Conservation (phyloP, 371 early-diverging fungal genomes). For the Actinomortierella wolfii region DNA sequence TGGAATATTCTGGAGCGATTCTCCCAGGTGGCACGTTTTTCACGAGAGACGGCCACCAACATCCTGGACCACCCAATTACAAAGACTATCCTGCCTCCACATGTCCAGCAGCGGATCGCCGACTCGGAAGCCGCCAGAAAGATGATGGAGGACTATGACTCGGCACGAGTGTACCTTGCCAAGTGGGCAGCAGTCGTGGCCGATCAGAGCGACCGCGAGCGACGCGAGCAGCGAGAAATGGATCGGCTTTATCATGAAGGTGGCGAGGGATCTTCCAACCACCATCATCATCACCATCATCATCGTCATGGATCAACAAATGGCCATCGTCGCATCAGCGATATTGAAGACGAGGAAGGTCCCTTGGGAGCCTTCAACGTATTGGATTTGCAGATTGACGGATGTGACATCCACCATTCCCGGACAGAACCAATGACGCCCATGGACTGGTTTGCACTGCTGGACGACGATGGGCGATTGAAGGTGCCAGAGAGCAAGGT, state of each 20-base stretch:
- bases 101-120: constrained; percentile 62
- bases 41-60: constrained; percentile 73
- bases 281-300: constrained; percentile 25
- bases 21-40: constrained; percentile 80
- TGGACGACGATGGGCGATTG: constrained; percentile 69
- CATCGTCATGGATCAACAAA: too few species aligned
- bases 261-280: not conserved
- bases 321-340: constrained; percentile 23
- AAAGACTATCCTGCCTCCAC: constrained; percentile 74
- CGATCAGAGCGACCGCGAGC: constrained; percentile 44
- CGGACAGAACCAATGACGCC: constrained; percentile 67
- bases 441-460: constrained; percentile 78
- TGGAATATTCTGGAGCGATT: constrained; percentile 88
- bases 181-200: constrained; percentile 76
- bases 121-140: constrained; percentile 56
- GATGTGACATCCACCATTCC: constrained; percentile 41
- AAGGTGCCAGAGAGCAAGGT: constrained; percentile 55
- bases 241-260: constrained; percentile 34
- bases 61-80: constrained; percentile 81
- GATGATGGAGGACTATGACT: constrained; percentile 75
- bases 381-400: constrained; percentile 46
- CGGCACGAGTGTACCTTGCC: constrained; percentile 79
- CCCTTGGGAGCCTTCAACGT: constrained; percentile 71
- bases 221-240: constrained; percentile 50
- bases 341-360: constrained; percentile 54